Evolutionary conservation across 176 grass and related monocot species (phyloP), one percentile per base, ranked within the genome.

Genomic region (Oropetium thomaeum): DNA sequence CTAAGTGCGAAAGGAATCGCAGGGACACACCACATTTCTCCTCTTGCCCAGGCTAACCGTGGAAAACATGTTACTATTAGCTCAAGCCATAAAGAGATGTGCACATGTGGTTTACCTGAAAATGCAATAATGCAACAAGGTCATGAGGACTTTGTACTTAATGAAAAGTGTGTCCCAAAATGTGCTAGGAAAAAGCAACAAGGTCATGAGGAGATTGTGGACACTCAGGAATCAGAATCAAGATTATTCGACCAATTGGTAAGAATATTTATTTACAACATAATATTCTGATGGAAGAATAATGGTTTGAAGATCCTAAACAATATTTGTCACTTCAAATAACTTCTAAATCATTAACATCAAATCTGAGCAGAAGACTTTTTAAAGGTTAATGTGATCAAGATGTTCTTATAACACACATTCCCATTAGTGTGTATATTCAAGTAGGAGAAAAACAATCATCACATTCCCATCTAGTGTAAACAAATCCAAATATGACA

Each of bases 401-500:
- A 33, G 57, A 73, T 63, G 17, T 10, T 29, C 28, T 73, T 22
- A 41, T 4, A 32, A 65, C 31, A 32, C 32, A 57, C 22, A 41
- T 65, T 72, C 65, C 45, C 7, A 34, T 17, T 70, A 71, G 58
- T n/a, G 57, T 48, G 74, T 45, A 73, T 71, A 3, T 60, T 9
- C 64, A 64, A 70, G 19, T 15, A 71, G 20, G n/a, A 69, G 47
- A 12, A 79, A 37, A 7, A n/a, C n/a, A 62, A n/a, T 29, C 58
- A 43, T 28, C 33, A 8, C 4, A 37, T 37, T 37, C 65, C 45
- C 7, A 34, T 17, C 35, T 70, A 71, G 58, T n/a, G 57, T 48
- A n/a, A 84, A 75, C 55, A 73, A 81, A 3, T 60, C 13, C 64
- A 64, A 70, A 48, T 15, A 71, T 15, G n/a, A 69, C 41, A 12